Conservation (phyloP, 2,329 filamentous ascomycete species). For the Parastagonospora nodorum region DNA sequence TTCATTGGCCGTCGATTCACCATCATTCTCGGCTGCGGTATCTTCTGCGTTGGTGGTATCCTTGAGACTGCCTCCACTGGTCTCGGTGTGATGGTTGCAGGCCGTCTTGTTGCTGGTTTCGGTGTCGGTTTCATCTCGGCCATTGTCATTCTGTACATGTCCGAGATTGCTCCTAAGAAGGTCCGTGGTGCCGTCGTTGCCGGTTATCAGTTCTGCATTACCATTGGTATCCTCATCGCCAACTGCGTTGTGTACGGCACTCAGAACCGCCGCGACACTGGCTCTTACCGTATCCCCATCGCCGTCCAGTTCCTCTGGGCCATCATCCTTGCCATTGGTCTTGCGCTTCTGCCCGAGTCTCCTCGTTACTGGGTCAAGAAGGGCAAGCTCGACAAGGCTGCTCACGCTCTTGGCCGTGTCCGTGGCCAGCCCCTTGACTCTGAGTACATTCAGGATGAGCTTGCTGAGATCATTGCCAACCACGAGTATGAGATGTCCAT, state of each 20-base stretch:
- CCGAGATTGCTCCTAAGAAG: constrained; percentile 72
- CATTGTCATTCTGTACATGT: constrained; percentile 71
- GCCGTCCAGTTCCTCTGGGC: constrained; percentile 83
- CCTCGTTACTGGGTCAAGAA: constrained; percentile 87
- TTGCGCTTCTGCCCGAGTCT: constrained; percentile 81
- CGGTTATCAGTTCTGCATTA: constrained; percentile 6
- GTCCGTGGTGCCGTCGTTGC: constrained; percentile 79
- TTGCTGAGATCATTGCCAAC: constrained; percentile 89
- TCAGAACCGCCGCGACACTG: constrained; percentile 65
- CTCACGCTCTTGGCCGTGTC: constrained; percentile 67
- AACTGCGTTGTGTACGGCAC: constrained; percentile 77
- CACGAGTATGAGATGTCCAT: constrained; percentile 80
- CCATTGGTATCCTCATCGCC: constrained; percentile 69
- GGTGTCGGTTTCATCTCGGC: constrained; percentile 76
- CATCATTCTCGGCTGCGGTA: constrained; percentile 64
- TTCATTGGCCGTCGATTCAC: constrained; percentile 67
- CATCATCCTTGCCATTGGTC: constrained; percentile 72
- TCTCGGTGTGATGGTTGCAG: constrained; percentile 69
- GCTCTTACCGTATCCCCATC: constrained; percentile 78
- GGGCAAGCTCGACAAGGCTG: constrained; percentile 69
- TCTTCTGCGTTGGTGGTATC: constrained; percentile 63
- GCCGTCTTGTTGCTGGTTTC: constrained; percentile 74
- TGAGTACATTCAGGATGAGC: constrained; percentile 78
- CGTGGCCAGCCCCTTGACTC: constrained; percentile 77
- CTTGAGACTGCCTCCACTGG: constrained; percentile 65